These are phyloP conservation scores for Cornus florida DNA, from an alignment of 148 eudicot genomes.

Conservation along the genomic window DNA sequence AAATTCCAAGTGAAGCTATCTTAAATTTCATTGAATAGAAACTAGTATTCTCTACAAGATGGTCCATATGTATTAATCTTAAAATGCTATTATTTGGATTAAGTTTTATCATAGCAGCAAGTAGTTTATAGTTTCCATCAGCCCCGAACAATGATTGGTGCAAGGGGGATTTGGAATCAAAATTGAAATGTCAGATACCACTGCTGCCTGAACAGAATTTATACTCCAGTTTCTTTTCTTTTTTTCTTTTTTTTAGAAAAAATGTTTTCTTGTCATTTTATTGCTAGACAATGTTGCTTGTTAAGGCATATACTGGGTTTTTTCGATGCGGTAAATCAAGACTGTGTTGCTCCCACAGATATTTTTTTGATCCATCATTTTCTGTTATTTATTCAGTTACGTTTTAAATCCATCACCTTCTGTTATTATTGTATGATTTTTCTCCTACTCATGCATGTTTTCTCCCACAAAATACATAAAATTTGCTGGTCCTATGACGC, in stretches of 20 bases:
- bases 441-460: background rate
- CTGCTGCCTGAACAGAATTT: background rate
- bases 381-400: background rate
- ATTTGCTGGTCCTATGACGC: no score
- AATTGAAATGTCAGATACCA: background rate
- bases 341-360: background rate
- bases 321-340: background rate
- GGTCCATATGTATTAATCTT: no score
- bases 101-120: background rate
- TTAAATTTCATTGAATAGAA: no score
- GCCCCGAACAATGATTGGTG: background rate
- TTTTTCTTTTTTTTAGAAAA: background rate
- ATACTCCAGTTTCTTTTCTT: background rate
- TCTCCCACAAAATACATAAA: background rate
- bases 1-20: no score
- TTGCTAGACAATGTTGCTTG: background rate
- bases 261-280: background rate
- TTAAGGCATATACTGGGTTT: background rate
- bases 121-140: background rate
- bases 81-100: no score
- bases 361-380: background rate
- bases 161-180: background rate
- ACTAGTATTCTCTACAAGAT: no score
- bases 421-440: background rate
- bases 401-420: background rate